Conservation (phyloP, 768 basidiomycete genomes). For the Agrocybe praecox region DNA sequence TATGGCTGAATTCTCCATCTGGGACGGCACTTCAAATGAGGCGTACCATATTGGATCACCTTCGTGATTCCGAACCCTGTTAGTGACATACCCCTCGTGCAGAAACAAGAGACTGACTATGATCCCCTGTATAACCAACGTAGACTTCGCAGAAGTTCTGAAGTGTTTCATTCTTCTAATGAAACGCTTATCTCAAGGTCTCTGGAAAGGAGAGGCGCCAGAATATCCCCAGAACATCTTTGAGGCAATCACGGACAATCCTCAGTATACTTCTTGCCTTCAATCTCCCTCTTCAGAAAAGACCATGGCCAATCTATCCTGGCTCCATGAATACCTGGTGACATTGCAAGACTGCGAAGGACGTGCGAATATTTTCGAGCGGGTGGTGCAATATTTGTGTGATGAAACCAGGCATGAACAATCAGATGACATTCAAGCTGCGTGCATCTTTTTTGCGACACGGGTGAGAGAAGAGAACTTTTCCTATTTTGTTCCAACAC, state of each 20-base stretch:
- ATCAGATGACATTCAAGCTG: conserved; percentile 59
- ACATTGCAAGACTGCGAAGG: conserved; percentile 50
- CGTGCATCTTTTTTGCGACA: conserved; percentile 59
- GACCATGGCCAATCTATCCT: conserved; percentile 53
- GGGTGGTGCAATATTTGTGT: conserved; percentile 72
- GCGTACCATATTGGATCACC: conserved; percentile 58
- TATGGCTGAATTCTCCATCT: conserved; percentile 34
- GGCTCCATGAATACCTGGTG: conserved; percentile 66
- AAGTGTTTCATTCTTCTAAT: conserved; percentile 62
- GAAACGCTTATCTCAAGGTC: conserved; percentile 49
- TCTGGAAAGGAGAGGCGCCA: conserved; percentile 73
- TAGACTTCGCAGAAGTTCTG: conserved; percentile 65
- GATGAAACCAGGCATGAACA: conserved; percentile 83
- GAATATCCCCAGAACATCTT: conserved; percentile 81
- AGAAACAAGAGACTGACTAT: conserved; percentile 14
- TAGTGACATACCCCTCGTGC: conserved; percentile 43
- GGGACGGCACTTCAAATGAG: conserved; percentile 45
- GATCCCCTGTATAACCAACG: background rate
- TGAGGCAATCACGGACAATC: conserved; percentile 83
- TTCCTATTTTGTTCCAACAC: background rate
- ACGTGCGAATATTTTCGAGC: conserved; percentile 72
- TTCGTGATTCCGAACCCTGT: conserved; percentile 18
- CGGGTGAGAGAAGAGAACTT: conserved; percentile 48
- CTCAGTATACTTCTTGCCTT: conserved; percentile 50
- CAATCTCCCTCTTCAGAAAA: conserved; percentile 33